Evolutionary conservation across 495 filamentous ascomycete species (phyloP).

Genomic region (Physcia stellaris): DNA sequence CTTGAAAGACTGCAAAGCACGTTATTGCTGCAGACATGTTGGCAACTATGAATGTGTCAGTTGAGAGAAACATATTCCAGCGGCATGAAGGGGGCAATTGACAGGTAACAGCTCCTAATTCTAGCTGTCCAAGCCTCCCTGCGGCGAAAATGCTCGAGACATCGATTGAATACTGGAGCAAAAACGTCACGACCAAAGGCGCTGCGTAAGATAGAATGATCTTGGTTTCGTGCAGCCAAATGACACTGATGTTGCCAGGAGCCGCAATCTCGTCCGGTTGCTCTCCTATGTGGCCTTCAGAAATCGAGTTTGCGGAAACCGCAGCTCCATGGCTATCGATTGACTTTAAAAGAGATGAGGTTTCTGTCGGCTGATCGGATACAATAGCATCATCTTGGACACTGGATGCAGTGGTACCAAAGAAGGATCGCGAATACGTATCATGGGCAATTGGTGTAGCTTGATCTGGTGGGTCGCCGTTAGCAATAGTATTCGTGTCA

Average conservation of each 20-base stretch:
- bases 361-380: constrained; percentile 7
- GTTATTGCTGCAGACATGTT: constrained; percentile 14
- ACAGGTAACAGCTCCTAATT: not conserved
- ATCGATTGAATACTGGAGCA: constrained; percentile 60
- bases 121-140: constrained; percentile 23
- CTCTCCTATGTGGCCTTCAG: not conserved
- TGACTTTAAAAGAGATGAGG: not conserved
- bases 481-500: too few species aligned
- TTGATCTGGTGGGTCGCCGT: too few species aligned
- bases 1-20: too few species aligned
- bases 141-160: constrained; percentile 55
- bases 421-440: too few species aligned
- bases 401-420: not conserved
- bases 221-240: not conserved
- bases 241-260: not conserved
- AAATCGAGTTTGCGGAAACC: not conserved
- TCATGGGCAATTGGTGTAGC: too few species aligned
- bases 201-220: constrained; percentile 32
- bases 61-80: not conserved
- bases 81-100: not conserved
- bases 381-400: not conserved
- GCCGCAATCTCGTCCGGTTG: not conserved
- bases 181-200: constrained; percentile 52
- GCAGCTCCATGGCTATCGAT: not conserved
- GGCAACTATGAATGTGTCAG: not conserved